Base-by-base conservation (phyloP, 2,329 filamentous ascomycete genomes). In the Sporothrix brunneoviolacea region DNA sequence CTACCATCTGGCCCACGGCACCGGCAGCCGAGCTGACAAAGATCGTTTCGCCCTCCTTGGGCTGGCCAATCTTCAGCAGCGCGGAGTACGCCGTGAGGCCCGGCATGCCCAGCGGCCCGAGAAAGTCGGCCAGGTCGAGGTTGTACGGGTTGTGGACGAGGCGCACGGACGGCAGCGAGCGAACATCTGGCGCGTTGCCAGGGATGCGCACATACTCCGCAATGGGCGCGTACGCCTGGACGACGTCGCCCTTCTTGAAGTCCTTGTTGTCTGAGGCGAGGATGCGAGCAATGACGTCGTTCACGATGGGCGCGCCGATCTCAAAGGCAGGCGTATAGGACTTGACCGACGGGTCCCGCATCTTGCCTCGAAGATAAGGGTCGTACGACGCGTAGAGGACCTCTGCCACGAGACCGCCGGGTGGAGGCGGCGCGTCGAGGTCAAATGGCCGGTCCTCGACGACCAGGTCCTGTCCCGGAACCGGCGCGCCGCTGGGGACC, bases 1-100 rank as follows among this genome's bases (percentile, higher is more conserved):
- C 88, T 18, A 93, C 88, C 8, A 93, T 65, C 66, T 91, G 85
- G 4, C 89, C 88, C 3, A 94, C 88, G 2, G 87, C 88, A 27
- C 89, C 88, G 4, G 83, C 84, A 0, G 88, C 88, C 3, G 86
- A 84, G 52, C 82, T 86, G 58, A 95, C 76, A 66, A 91, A 89
- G 62, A 95, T 88, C 35, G 86, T 91, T 67, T 89, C 83, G 46
- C 83, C 84, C 68, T 81, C 81, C 71, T 86, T 82, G 21, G 85
- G 84, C 70, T 81, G 68, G 8, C 83, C 84, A 37, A 89, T 86
- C 60, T 84, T 81, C 64, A 85, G 82, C 60, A 88, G 77, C 2
- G 70, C 73, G 46, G 69, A 70, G 57, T 73, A 79, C 8, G 72
- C 75, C 10, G 76, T 76, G 24, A 82, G 63, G 6, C 68, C 68